Conservation (phyloP, 2,329 filamentous ascomycete species). For the Hortaea werneckii region DNA sequence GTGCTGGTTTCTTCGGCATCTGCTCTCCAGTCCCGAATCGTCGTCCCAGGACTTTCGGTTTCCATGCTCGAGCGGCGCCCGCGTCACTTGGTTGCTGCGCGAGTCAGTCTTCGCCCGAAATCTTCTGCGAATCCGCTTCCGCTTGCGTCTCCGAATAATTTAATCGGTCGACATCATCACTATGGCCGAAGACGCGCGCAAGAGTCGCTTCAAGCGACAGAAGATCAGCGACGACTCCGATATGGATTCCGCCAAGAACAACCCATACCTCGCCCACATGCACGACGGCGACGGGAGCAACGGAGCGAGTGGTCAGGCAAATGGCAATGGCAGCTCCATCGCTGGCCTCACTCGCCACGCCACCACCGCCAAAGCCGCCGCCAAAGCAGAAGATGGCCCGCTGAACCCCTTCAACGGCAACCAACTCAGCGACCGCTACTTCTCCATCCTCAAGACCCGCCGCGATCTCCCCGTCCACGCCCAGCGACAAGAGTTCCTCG, state of each 20-base stretch:
- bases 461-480: constrained; percentile 83
- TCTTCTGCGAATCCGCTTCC: no score
- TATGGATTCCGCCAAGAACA: constrained; percentile 46
- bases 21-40: no score
- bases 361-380: constrained; percentile 68
- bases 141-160: no score
- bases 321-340: constrained; percentile 30
- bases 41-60: no score
- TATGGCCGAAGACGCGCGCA: constrained; percentile 36
- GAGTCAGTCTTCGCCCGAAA: no score
- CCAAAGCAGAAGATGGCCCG: constrained; percentile 66
- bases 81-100: no score
- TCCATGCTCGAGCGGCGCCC: no score
- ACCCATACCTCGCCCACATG: constrained; percentile 89
- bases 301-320: constrained; percentile 23
- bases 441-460: constrained; percentile 74
- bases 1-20: no score
- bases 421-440: constrained; percentile 72
- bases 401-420: constrained; percentile 76
- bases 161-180: no score
- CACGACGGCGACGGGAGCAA: constrained; percentile 31
- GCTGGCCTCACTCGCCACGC: constrained; percentile 63
- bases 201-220: constrained; percentile 35
- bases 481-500: constrained; percentile 84
- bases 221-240: constrained; percentile 44